Conservation (phyloP, 805 yeast genomes). For the Maudiozyma bulderi region DNA sequence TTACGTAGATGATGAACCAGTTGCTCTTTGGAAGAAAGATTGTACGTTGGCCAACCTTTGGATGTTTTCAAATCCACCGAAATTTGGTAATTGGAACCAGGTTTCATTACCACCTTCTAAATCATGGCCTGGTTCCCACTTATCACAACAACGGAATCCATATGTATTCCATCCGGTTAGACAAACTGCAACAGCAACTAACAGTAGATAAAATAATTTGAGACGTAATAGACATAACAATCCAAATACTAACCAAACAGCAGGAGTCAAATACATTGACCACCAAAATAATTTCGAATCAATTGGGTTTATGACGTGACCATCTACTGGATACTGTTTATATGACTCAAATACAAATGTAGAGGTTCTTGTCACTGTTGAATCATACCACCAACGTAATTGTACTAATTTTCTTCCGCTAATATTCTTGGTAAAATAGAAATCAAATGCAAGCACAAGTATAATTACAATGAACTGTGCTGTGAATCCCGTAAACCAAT, state of each 20-base stretch:
- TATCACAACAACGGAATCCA: slow-evolving; percentile 88
- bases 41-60: slow-evolving; percentile 19
- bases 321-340: slow-evolving; percentile 28
- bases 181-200: slow-evolving; percentile 58
- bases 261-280: slow-evolving; percentile 65
- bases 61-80: slow-evolving; percentile 22
- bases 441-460: slow-evolving; percentile 74
- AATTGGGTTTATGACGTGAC: slow-evolving; percentile 64
- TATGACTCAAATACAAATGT: slow-evolving; percentile 28
- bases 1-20: not conserved
- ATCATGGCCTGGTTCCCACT: slow-evolving; percentile 48
- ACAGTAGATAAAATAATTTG: slow-evolving; percentile 54
- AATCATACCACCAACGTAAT: slow-evolving; percentile 94
- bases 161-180: slow-evolving; percentile 74
- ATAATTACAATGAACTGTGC: slow-evolving; percentile 66
- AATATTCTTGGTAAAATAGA: slow-evolving; percentile 88
- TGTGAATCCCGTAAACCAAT: slow-evolving; percentile 26
- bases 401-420: slow-evolving; percentile 88
- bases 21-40: slow-evolving; percentile 19
- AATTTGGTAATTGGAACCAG: slow-evolving; percentile 25
- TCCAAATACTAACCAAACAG: slow-evolving; percentile 65
- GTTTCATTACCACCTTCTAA: slow-evolving; percentile 7
- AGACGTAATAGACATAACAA: slow-evolving; percentile 70
- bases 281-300: slow-evolving; percentile 88
- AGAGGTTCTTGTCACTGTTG: slow-evolving; percentile 25